These are phyloP conservation scores for Boletus sp. DNA, from an alignment of 1,284 basidiomycete species.

Conservation along the genomic window DNA sequence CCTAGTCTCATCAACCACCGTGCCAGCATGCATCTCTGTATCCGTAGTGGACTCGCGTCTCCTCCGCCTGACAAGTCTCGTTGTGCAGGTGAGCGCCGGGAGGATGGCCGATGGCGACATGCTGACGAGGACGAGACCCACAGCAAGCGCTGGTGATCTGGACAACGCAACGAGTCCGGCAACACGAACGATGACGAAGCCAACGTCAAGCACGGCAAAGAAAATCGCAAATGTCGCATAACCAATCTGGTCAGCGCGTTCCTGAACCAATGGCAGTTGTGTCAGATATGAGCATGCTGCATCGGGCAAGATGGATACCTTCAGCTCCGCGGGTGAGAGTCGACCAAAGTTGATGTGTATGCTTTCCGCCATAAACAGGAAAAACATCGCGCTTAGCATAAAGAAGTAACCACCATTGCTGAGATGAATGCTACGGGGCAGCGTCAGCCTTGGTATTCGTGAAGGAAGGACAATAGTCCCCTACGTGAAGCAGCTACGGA, in stretches of 20 bases:
- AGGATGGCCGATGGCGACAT: constrained; percentile 6
- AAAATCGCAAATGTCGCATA: constrained; percentile 18
- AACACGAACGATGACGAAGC: constrained; percentile 19
- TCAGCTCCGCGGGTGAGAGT: constrained; percentile 23
- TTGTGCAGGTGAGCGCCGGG: constrained; percentile 6
- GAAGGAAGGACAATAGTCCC: not conserved
- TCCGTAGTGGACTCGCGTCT: not conserved
- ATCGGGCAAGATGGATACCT: constrained; percentile 14
- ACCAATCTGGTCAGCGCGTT: constrained; percentile 15
- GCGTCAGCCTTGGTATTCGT: constrained; percentile 1
- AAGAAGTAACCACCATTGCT: constrained; percentile 12
- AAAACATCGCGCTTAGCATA: constrained; percentile 12
- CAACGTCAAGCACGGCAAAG: constrained; percentile 23
- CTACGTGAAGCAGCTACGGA: constrained; percentile 25
- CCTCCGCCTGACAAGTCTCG: not conserved
- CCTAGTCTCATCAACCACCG: not conserved
- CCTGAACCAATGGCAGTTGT: constrained; percentile 4
- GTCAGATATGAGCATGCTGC: not conserved
- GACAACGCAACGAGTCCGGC: constrained; percentile 14
- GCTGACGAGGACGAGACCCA: constrained; percentile 20
- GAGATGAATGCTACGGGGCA: constrained; percentile 23
- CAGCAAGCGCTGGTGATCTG: constrained; percentile 14
- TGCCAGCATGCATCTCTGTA: constrained; percentile 4
- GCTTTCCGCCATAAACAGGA: constrained; percentile 21
- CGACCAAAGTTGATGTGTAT: constrained; percentile 24